These are phyloP conservation scores for Glebionis coronaria DNA, from an alignment of 129 eudicot genomes.

Conservation along the genomic window DNA sequence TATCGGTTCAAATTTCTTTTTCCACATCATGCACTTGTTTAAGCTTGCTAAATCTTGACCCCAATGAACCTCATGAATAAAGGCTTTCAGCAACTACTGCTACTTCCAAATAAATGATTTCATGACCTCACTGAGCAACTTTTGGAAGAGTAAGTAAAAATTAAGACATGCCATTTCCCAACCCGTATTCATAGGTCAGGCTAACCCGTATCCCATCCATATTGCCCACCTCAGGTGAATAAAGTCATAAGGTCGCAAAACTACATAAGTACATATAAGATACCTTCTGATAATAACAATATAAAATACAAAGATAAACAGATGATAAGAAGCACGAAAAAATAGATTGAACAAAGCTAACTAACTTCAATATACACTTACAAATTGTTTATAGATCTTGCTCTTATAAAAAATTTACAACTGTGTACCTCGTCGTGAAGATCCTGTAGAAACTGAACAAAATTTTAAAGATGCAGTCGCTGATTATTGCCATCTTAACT, in stretches of 20 bases:
- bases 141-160: neutral
- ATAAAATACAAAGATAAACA: neutral
- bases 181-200: too few species aligned
- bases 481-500: conserved; percentile 66
- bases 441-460: conserved; percentile 60
- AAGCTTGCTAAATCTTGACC: too few species aligned
- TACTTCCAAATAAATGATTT: neutral
- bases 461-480: conserved; percentile 47
- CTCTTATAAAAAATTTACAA: neutral
- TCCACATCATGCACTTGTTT: too few species aligned
- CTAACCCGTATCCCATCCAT: too few species aligned
- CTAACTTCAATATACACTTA: neutral
- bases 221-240: too few species aligned
- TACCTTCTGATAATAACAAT: neutral
- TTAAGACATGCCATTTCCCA: neutral
- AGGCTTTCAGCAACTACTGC: neutral
- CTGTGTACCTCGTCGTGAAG: conserved; percentile 66
- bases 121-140: neutral
- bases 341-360: neutral
- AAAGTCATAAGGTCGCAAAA: neutral
- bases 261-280: neutral
- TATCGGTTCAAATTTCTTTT: too few species aligned
- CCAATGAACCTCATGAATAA: too few species aligned
- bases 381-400: neutral
- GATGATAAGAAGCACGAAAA: neutral